phyloP scores from a whole-genome alignment of 768 basidiomycete species.

The Nidularia pulvinata region DNA sequence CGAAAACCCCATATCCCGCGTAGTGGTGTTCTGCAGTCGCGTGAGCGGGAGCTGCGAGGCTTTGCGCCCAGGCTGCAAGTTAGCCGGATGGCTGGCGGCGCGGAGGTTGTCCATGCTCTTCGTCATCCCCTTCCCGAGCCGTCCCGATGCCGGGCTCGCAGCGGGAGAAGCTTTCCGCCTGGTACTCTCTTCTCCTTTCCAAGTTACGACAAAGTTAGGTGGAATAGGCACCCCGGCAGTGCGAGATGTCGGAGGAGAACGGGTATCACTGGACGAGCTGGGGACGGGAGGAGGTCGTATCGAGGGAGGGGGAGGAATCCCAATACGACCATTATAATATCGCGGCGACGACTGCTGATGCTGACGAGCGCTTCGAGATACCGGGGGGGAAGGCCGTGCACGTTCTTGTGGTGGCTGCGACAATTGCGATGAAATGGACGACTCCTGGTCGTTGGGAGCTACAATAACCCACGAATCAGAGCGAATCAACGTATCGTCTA shows the following conservation, averaged over 20 bases:
- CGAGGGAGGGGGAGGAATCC: constrained; percentile 33
- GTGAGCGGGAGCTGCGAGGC: constrained; percentile 6
- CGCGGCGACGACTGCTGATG: constrained; percentile 25
- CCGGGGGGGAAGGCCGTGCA: constrained; percentile 8
- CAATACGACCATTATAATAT: constrained; percentile 21
- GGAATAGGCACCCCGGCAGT: constrained; percentile 44
- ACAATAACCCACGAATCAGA: constrained; percentile 25
- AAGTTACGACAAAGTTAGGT: constrained; percentile 43
- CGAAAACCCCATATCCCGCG: constrained; percentile 18
- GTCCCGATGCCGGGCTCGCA: constrained; percentile 25
- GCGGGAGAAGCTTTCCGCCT: constrained; percentile 23
- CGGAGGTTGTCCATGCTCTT: constrained; percentile 63
- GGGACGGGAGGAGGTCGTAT: constrained; percentile 36
- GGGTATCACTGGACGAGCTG: constrained; percentile 23
- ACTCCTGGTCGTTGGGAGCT: constrained; percentile 27
- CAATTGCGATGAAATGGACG: background rate
- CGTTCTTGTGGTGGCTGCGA: constrained; percentile 14
- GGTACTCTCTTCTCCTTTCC: constrained; percentile 46
- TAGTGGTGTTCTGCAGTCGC: constrained; percentile 16
- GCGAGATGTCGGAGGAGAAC: constrained; percentile 25
- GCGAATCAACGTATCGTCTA: constrained; percentile 16
- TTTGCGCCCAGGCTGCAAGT: constrained; percentile 20
- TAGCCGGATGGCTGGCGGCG: constrained; percentile 28
- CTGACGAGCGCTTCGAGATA: constrained; percentile 16
- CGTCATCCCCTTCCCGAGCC: constrained; percentile 24